Evolutionary conservation across 2,329 filamentous ascomycete species (phyloP).

Genomic region (Pezicula carpinea): DNA sequence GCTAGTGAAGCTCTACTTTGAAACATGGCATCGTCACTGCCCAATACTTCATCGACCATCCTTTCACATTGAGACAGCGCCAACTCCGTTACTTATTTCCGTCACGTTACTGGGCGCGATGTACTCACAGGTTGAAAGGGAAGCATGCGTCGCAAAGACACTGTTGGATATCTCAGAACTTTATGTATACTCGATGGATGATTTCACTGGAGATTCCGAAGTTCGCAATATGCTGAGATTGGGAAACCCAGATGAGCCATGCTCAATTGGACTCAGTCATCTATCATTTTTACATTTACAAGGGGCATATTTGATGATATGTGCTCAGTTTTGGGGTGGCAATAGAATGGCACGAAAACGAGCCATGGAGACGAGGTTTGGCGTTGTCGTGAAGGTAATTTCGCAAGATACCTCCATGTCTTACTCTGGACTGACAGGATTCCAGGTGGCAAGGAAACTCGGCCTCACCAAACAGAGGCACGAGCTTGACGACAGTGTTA

Average conservation of each 20-base stretch:
- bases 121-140: conserved; percentile 36
- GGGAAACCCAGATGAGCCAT: conserved; percentile 13
- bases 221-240: conserved; percentile 30
- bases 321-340: conserved; percentile 40
- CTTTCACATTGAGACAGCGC: conserved; percentile 33
- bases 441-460: conserved; percentile 34
- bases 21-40: conserved; percentile 39
- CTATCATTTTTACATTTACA: conserved; percentile 34
- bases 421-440: background rate
- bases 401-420: too few relatives aligned
- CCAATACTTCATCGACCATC: conserved; percentile 37
- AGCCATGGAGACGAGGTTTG: conserved; percentile 38
- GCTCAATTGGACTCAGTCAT: conserved; percentile 28
- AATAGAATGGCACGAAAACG: conserved; percentile 32
- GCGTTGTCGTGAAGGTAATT: conserved; percentile 35
- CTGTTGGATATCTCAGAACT: conserved; percentile 39
- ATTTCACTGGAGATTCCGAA: conserved; percentile 36
- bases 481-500: conserved; percentile 30
- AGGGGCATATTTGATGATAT: conserved; percentile 35
- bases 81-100: conserved; percentile 34
- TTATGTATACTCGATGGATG: conserved; percentile 36
- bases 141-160: conserved; percentile 32
- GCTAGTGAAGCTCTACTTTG: conserved; percentile 37
- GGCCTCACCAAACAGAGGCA: conserved; percentile 34
- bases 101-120: conserved; percentile 40